A percentile compares a stretch with the other conserved stretches of the same genome.
Conservation (phyloP, 139 green algal genomes). For the Tetradesmus lagerheimii region DNA sequence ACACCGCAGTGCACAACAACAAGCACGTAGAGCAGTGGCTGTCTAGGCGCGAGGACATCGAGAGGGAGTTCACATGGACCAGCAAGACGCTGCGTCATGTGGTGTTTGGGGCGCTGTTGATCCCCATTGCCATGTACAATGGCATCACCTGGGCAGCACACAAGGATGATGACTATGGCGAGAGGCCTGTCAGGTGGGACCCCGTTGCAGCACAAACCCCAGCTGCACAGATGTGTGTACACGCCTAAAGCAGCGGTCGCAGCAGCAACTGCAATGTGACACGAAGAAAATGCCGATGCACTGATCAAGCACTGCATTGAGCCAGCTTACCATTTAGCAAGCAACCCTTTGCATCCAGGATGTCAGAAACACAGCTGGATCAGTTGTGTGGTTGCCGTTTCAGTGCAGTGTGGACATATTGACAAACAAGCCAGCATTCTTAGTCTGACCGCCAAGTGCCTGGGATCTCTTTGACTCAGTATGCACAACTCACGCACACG, state of each 20-base stretch:
- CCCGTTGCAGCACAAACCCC: not conserved
- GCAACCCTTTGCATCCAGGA: too few species aligned
- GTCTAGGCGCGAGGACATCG: slow-evolving; percentile 38
- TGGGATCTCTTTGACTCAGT: too few species aligned
- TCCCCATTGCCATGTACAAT: slow-evolving; percentile 32
- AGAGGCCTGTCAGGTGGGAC: slow-evolving; percentile 1
- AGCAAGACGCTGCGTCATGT: slow-evolving; percentile 13
- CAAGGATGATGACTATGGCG: slow-evolving; percentile 28
- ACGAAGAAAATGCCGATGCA: not conserved
- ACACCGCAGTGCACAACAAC: slow-evolving; percentile 35
- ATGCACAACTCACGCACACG: too few species aligned
- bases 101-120: not conserved
- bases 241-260: not conserved
- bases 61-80: slow-evolving; percentile 33
- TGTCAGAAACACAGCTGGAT: too few species aligned
- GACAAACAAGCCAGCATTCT: too few species aligned
- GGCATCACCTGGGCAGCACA: slow-evolving; percentile 15
- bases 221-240: not conserved
- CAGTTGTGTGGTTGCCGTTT: too few species aligned
- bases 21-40: slow-evolving; percentile 48
- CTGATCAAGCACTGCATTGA: not conserved
- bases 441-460: too few species aligned
- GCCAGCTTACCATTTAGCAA: not conserved
- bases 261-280: not conserved
- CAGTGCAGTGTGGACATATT: too few species aligned